Evolutionary conservation across 495 filamentous ascomycete species (phyloP).

Genomic region (Penicillium bialowiezense): DNA sequence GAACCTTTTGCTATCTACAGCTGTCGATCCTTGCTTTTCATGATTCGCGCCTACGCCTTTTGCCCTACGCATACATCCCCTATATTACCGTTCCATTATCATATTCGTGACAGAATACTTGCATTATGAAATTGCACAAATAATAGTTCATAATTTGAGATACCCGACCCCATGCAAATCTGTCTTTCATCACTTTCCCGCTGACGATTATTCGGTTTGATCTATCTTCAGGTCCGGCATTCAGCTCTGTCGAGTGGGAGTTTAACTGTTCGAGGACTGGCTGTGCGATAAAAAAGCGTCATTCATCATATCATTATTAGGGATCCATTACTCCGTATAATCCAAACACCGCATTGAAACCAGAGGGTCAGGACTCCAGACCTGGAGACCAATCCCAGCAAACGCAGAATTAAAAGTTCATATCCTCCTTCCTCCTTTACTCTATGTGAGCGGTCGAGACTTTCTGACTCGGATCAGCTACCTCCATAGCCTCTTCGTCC

Average conservation of each 20-base stretch:
- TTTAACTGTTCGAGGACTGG: no score
- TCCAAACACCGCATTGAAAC: no score
- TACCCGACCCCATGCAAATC: no score
- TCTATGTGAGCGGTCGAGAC: slow-evolving; percentile 9
- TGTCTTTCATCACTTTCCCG: no score
- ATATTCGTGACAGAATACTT: neutral
- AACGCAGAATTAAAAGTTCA: neutral
- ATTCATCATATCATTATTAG: neutral
- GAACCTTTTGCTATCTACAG: no score
- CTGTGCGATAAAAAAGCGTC: neutral
- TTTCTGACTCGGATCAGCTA: slow-evolving; percentile 2
- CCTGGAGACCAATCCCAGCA: no score
- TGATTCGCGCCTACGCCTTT: neutral
- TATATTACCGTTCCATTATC: neutral
- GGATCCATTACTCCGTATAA: neutral
- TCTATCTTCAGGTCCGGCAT: no score
- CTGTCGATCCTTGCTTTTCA: slow-evolving; percentile 11
- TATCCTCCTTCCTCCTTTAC: neutral
- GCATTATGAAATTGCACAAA: slow-evolving; percentile 3
- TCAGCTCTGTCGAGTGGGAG: no score
- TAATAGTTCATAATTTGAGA: neutral
- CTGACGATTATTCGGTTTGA: no score
- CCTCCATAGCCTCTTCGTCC: slow-evolving; percentile 28
- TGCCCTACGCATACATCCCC: neutral
- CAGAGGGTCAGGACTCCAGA: no score